These are phyloP conservation scores for Trichoderma orchidacearum DNA, from an alignment of 495 filamentous ascomycete genomes.

Conservation along the genomic window DNA sequence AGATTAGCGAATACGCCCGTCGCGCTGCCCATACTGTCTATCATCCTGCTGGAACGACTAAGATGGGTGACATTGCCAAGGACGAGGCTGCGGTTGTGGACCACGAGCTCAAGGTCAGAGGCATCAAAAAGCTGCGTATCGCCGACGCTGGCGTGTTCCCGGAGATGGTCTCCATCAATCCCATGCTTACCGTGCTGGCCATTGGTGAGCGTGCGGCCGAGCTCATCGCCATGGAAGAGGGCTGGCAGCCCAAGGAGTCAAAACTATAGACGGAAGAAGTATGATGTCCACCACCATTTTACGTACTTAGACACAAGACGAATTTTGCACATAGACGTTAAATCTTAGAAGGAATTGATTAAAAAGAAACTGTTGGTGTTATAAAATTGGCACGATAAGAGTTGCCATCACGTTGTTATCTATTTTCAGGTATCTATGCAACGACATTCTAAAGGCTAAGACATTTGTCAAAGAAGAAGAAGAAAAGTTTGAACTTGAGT, in stretches of 20 bases:
- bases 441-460: no score
- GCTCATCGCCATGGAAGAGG: conserved; percentile 36
- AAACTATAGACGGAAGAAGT: not conserved
- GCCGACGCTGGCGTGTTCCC: conserved; percentile 51
- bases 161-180: conserved; percentile 43
- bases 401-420: no score
- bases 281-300: no score
- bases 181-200: conserved; percentile 50
- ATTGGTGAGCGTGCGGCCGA: conserved; percentile 53
- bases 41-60: conserved; percentile 75
- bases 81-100: conserved; percentile 52
- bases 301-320: no score
- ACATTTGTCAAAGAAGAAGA: not conserved
- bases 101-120: conserved; percentile 37
- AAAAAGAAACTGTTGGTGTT: no score
- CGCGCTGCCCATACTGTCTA: conserved; percentile 73
- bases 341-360: not conserved
- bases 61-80: conserved; percentile 58
- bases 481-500: no score
- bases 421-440: no score
- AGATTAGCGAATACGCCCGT: conserved; percentile 55
- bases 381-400: no score
- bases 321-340: not conserved
- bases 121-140: conserved; percentile 39
- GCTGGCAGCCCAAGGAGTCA: conserved; percentile 9